Evolutionary conservation across 805 yeast genomes (phyloP).

Genomic region (Candida ovalis): DNA sequence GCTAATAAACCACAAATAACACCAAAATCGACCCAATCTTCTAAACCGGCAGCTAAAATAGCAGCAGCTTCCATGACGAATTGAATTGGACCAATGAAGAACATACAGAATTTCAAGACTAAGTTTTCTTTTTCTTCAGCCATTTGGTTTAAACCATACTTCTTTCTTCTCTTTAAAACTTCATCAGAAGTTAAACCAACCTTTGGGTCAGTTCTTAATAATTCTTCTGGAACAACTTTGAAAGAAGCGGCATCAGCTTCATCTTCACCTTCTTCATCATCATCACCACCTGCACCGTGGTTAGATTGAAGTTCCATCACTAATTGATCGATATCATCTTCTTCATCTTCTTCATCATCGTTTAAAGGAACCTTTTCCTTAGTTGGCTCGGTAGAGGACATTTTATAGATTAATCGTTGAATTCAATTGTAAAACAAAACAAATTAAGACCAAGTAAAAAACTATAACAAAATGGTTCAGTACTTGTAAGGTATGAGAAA

Average conservation of each 20-base stretch:
- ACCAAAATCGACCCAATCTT: conserved; percentile 99
- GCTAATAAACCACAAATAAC: conserved; percentile 84
- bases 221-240: conserved; percentile 82
- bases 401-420: conserved; percentile 2
- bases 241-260: conserved; percentile 52
- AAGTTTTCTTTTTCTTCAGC: conserved; percentile 82
- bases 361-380: conserved; percentile 5
- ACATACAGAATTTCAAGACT: conserved; percentile 74
- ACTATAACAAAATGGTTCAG: neutral
- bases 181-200: conserved; percentile 76
- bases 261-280: conserved; percentile 49
- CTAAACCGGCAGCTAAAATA: conserved; percentile 89
- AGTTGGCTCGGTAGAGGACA: conserved; percentile 20
- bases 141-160: conserved; percentile 87
- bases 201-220: conserved; percentile 76
- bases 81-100: conserved; percentile 93
- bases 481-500: neutral
- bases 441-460: neutral
- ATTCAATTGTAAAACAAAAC: neutral
- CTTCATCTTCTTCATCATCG: conserved; percentile 52
- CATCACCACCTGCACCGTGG: conserved; percentile 43
- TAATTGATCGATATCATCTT: conserved; percentile 69
- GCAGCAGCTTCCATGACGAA: conserved; percentile 98
- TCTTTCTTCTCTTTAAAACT: conserved; percentile 80
- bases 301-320: conserved; percentile 75